Percentiles rank a stretch among this genome's conserved stretches.
phyloP scores from a whole-genome alignment of 73 alveolate genomes.

The Paramecium sexaurelia region DNA sequence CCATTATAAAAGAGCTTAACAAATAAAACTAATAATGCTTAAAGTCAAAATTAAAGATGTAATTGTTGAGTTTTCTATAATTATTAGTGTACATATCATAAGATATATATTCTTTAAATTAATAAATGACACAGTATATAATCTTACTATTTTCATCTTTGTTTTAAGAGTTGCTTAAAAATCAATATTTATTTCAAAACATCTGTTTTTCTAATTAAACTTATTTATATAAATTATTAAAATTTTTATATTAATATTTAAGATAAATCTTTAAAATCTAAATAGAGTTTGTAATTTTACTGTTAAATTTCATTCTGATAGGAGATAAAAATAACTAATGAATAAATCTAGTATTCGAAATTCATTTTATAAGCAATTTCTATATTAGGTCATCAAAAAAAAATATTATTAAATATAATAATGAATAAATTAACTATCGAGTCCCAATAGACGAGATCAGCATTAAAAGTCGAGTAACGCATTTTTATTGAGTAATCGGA shows the following conservation, averaged over 20 bases:
- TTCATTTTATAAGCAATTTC: background rate
- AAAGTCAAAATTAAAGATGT: background rate
- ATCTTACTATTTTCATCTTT: background rate
- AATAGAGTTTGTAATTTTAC: too few relatives aligned
- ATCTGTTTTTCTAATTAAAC: too few relatives aligned
- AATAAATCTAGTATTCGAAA: background rate
- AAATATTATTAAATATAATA: background rate
- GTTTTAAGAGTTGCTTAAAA: background rate
- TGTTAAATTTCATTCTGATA: too few relatives aligned
- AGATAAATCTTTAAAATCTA: too few relatives aligned
- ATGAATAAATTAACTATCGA: slow-evolving; percentile 1
- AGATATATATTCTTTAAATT: background rate
- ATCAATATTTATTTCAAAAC: too few relatives aligned
- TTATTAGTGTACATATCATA: background rate
- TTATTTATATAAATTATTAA: too few relatives aligned
- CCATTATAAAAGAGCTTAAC: background rate
- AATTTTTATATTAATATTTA: too few relatives aligned
- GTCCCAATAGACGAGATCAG: slow-evolving; percentile 29
- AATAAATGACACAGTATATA: background rate
- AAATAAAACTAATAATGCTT: background rate
- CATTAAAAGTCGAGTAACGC: background rate
- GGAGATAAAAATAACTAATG: too few relatives aligned
- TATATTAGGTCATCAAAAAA: background rate
- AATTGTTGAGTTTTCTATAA: slow-evolving; percentile 15
- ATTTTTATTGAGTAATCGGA: background rate